Evolutionary conservation across 129 eudicot species (phyloP).

Genomic region (Flaveria brownii): DNA sequence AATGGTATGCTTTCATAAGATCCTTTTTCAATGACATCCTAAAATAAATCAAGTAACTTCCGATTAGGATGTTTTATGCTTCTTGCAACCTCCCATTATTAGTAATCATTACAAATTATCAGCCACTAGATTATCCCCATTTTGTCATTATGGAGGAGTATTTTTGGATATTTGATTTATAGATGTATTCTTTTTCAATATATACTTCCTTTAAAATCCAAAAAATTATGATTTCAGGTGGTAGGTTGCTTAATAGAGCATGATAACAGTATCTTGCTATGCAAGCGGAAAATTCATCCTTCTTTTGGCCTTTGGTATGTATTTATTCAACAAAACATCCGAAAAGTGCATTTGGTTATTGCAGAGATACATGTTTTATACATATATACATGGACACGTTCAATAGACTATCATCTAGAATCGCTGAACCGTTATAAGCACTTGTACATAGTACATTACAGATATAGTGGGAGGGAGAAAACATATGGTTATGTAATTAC

Average conservation of each 20-base stretch:
- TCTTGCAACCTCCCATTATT: background rate
- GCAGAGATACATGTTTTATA: background rate
- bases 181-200: background rate
- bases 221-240: constrained; percentile 53
- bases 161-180: background rate
- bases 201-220: constrained; percentile 20
- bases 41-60: background rate
- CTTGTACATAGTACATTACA: too few species aligned
- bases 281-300: constrained; percentile 94
- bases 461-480: too few species aligned
- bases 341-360: background rate
- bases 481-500: too few species aligned
- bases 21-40: background rate
- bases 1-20: constrained; percentile 53
- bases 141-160: background rate
- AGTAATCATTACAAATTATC: background rate
- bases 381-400: background rate
- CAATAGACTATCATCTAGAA: too few species aligned
- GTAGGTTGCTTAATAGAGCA: constrained; percentile 97
- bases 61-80: background rate
- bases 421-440: too few species aligned
- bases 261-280: constrained; percentile 82
- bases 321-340: constrained; percentile 7
- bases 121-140: background rate
- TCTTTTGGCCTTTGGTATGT: constrained; percentile 94